A percentile compares a stretch with the other conserved stretches of the same genome.
phyloP scores from a whole-genome alignment of 2,329 filamentous ascomycete species.

The Knufia petricola region DNA sequence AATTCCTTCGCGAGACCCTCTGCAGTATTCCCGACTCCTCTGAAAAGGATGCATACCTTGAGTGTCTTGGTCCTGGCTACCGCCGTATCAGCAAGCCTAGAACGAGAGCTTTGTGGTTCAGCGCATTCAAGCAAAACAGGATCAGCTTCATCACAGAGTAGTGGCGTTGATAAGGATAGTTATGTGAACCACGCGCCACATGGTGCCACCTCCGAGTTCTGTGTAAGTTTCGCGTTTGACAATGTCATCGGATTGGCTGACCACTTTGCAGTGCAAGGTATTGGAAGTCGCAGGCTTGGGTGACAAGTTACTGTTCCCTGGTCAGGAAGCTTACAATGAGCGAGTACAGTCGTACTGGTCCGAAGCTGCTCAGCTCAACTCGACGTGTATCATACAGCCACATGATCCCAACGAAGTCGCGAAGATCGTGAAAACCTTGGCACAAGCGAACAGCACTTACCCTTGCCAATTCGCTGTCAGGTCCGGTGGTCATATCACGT shows the following conservation, averaged over 20 bases:
- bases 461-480: conserved; percentile 44
- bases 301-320: neutral
- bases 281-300: neutral
- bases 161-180: neutral
- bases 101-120: too few species aligned
- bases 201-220: neutral
- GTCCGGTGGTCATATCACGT: conserved; percentile 49
- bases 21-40: too few species aligned
- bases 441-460: neutral
- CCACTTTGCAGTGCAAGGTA: neutral
- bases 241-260: neutral
- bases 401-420: neutral
- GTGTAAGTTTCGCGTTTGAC: neutral
- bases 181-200: neutral
- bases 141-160: too few species aligned
- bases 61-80: too few species aligned
- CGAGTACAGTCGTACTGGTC: conserved; percentile 1
- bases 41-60: too few species aligned
- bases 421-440: conserved; percentile 1
- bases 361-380: neutral
- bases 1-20: too few species aligned
- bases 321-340: neutral
- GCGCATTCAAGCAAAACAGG: too few species aligned
- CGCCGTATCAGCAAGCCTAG: too few species aligned
- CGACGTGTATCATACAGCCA: conserved; percentile 1